Evolutionary conservation across 495 filamentous ascomycete genomes (phyloP).

Genomic region (Glonium stellatum): DNA sequence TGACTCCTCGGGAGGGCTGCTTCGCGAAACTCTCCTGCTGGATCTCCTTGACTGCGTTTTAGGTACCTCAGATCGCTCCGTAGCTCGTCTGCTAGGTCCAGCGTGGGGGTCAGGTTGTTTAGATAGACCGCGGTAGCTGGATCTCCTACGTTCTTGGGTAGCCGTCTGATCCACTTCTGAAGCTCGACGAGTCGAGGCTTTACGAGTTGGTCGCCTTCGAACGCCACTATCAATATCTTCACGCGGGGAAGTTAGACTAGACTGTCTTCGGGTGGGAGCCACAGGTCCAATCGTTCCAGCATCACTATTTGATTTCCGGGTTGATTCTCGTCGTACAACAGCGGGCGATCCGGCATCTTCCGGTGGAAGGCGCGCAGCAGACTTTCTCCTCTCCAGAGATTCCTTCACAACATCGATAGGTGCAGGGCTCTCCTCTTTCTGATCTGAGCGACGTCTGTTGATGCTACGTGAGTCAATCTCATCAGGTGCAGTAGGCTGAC

Average conservation of each 20-base stretch:
- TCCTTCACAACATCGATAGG: not conserved
- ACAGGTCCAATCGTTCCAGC: slow-evolving; percentile 6
- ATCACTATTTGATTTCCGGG: slow-evolving; percentile 3
- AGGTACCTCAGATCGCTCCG: not conserved
- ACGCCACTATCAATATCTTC: slow-evolving; percentile 5
- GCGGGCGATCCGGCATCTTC: slow-evolving; percentile 1
- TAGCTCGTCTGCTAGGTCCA: not conserved
- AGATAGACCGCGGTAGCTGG: not conserved
- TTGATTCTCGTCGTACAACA: slow-evolving; percentile 8
- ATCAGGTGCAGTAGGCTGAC: not conserved
- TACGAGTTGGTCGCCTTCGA: slow-evolving; percentile 5
- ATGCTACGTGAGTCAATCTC: not conserved
- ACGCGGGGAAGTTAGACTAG: not conserved
- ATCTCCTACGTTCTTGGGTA: not conserved
- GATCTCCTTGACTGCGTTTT: not conserved
- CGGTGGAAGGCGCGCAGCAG: slow-evolving; percentile 3
- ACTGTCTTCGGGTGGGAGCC: slow-evolving; percentile 1
- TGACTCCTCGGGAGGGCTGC: not conserved
- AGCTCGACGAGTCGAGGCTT: not conserved
- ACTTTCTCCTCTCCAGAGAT: not conserved
- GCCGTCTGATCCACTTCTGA: not conserved
- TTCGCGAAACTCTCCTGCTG: not conserved
- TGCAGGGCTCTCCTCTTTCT: not conserved
- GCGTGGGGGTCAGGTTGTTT: not conserved
- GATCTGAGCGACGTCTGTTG: not conserved